Evolutionary conservation across 768 basidiomycete species (phyloP).

Genomic region (Rhizopogon vinicolor): DNA sequence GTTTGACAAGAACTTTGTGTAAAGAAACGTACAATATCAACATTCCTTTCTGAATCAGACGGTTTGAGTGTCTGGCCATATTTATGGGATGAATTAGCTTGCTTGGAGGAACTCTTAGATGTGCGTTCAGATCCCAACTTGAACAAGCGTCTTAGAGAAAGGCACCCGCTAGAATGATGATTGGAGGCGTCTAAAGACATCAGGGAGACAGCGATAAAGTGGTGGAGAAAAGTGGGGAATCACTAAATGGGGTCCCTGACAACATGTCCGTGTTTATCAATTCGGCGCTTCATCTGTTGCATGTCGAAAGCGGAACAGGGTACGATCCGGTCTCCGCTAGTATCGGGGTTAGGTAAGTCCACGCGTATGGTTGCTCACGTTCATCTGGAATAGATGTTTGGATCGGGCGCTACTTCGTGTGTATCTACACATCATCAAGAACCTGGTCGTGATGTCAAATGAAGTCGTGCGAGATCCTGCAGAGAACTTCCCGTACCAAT

Average conservation of each 20-base stretch:
- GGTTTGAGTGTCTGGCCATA: background rate
- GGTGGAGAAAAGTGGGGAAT: slow-evolving; percentile 6
- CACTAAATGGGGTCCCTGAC: slow-evolving; percentile 9
- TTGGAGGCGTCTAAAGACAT: slow-evolving; percentile 24
- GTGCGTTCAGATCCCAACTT: background rate
- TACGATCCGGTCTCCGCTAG: slow-evolving; percentile 25
- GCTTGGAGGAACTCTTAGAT: background rate
- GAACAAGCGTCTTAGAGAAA: slow-evolving; percentile 18
- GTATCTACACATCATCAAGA: slow-evolving; percentile 6
- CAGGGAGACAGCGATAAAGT: slow-evolving; percentile 2
- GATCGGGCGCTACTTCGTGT: slow-evolving; percentile 5
- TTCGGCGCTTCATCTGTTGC: slow-evolving; percentile 8
- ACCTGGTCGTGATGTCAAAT: slow-evolving; percentile 4
- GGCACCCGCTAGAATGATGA: slow-evolving; percentile 14
- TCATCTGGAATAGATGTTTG: slow-evolving; percentile 6
- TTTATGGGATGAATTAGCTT: background rate
- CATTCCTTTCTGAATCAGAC: background rate
- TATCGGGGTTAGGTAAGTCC: slow-evolving; percentile 19
- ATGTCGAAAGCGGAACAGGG: slow-evolving; percentile 10
- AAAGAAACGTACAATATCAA: background rate
- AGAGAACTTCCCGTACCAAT: slow-evolving; percentile 6
- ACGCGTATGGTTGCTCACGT: slow-evolving; percentile 4
- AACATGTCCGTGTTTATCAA: slow-evolving; percentile 26
- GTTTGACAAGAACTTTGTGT: background rate
- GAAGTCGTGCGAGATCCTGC: slow-evolving; percentile 4